Percentiles rank a stretch among this genome's conserved stretches.
These are phyloP conservation scores for Linnemannia schmuckeri DNA, from an alignment of 192 early-diverging fungal species.

Conservation along the genomic window DNA sequence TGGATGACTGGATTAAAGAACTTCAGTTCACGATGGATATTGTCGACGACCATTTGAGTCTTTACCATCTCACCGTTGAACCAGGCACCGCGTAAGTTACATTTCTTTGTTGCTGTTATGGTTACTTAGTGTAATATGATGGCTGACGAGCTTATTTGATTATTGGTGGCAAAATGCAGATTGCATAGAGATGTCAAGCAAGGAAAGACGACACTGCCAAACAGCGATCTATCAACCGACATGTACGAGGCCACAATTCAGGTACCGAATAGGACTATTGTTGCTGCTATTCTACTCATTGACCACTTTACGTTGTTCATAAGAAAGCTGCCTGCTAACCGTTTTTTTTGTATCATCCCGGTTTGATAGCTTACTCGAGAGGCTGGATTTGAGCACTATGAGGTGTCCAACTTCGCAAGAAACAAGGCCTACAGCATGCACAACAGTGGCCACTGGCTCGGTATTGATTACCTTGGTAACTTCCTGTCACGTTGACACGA, in stretches of 20 bases:
- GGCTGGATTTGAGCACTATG: slow-evolving; percentile 67
- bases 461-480: slow-evolving; percentile 68
- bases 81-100: slow-evolving; percentile 62
- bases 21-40: slow-evolving; percentile 59
- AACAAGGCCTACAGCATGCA: slow-evolving; percentile 60
- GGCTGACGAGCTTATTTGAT: neutral
- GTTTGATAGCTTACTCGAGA: slow-evolving; percentile 38
- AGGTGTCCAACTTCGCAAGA: slow-evolving; percentile 67
- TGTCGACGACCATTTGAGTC: slow-evolving; percentile 63
- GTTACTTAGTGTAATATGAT: no score
- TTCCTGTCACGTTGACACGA: neutral
- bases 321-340: neutral
- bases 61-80: slow-evolving; percentile 69
- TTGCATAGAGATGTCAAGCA: slow-evolving; percentile 50
- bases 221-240: slow-evolving; percentile 57
- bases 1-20: slow-evolving; percentile 60
- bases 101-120: neutral
- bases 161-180: slow-evolving; percentile 30
- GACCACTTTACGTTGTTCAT: neutral
- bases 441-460: slow-evolving; percentile 69
- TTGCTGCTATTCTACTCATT: neutral
- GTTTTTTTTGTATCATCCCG: neutral
- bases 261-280: slow-evolving; percentile 12
- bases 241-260: slow-evolving; percentile 65
- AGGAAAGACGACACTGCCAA: slow-evolving; percentile 52